Base-by-base conservation (phyloP, 1,284 basidiomycete species). In the Entoloma clypeatum region DNA sequence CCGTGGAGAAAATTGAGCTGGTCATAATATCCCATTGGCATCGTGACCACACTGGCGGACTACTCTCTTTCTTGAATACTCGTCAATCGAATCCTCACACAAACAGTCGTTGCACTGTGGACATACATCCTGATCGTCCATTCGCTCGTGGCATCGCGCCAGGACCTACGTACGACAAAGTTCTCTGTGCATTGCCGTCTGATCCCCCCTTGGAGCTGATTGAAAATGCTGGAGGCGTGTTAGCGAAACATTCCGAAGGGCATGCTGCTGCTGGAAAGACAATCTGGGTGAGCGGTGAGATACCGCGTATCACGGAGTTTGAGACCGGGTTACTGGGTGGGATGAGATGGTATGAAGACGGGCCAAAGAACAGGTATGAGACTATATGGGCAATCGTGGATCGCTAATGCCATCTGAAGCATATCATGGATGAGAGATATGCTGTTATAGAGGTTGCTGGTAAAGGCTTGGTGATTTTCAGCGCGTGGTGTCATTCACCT, bases 11-110 rank as follows among this genome's bases (percentile, higher is more conserved):
- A 29, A 71, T 92, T 46, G 75, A 79, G 28, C 73, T 79, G 19
- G 67, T 90, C 28, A 66, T 89, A 14, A 72, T 81, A 9, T 88
- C 85, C 1, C 89, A 92, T 58, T 92, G 88, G 87, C 88, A 91
- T 58, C 69, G 75, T 35, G 89, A 92, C 56, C 87, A 92, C 63
- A 86, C 85, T 10, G 86, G 83, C 39, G 80, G 85, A 5, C 63
- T 86, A 29, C 72, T 77, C 45, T 77, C 77, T 27, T 82, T 81
- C 51, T 67, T 86, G 4, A 61, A 67, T 28, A 58, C 72, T 44
- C 70, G 33, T 7, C 43, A 50, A n/a, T 22, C 43, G 22, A 28
- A 36, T 9, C 31, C 43, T 10, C 25, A 18, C 9, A 49, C n/a
- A n/a, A n/a, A n/a, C n/a, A n/a, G 19, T 4, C 43, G 39, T 18